A percentile compares a stretch with the other conserved stretches of the same genome.
Conservation (phyloP, 2,329 filamentous ascomycete genomes). For the Macroventuria anomochaeta region DNA sequence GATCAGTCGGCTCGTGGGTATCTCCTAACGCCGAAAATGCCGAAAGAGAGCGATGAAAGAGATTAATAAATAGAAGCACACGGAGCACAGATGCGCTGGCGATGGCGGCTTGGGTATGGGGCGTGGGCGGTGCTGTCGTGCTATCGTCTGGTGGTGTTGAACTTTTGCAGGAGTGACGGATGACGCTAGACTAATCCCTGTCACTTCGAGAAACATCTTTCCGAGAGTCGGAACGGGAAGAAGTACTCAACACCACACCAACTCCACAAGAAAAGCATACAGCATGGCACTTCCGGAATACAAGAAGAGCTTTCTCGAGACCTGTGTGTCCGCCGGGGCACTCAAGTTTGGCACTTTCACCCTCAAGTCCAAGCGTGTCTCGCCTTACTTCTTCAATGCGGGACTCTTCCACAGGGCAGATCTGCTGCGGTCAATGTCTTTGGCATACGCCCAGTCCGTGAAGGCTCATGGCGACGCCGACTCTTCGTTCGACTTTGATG, state of each 20-base stretch:
- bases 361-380: conserved; percentile 88
- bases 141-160: conserved; percentile 31
- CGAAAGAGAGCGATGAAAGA: conserved; percentile 14
- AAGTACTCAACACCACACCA: conserved; percentile 4
- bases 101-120: conserved; percentile 30
- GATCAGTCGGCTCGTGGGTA: conserved; percentile 22
- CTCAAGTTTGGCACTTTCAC: conserved; percentile 84
- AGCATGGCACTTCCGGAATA: conserved; percentile 43
- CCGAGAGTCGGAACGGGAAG: conserved; percentile 41
- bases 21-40: conserved; percentile 32
- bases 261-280: not conserved
- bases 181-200: conserved; percentile 10
- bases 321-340: conserved; percentile 71
- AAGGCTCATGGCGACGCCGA: conserved; percentile 53
- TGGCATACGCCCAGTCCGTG: conserved; percentile 76
- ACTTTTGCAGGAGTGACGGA: conserved; percentile 39
- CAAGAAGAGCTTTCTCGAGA: conserved; percentile 75
- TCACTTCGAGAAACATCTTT: conserved; percentile 30
- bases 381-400: conserved; percentile 98
- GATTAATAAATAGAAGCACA: conserved; percentile 15
- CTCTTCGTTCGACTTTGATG: conserved; percentile 69
- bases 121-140: conserved; percentile 28
- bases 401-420: conserved; percentile 85
- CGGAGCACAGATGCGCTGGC: conserved; percentile 35
- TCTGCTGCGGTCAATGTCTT: conserved; percentile 77